These are phyloP conservation scores for Sporormia fimetaria DNA, from an alignment of 495 filamentous ascomycete genomes.

Conservation along the genomic window DNA sequence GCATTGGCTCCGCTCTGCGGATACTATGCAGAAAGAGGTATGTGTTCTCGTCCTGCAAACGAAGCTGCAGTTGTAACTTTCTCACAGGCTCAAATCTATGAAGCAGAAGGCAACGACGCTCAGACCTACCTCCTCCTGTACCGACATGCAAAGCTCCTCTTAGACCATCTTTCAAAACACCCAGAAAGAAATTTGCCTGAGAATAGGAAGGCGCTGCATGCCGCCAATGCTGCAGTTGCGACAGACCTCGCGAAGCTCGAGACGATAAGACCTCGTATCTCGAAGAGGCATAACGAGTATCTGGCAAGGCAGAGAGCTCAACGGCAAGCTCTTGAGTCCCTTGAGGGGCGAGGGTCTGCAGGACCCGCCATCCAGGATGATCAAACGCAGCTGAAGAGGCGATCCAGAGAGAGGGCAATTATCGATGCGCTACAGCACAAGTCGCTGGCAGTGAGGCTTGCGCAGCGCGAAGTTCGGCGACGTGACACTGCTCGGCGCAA, in stretches of 20 bases:
- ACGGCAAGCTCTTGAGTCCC: slow-evolving; percentile 26
- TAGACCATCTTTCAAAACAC: slow-evolving; percentile 34
- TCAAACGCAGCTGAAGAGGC: not conserved
- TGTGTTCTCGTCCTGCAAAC: not conserved
- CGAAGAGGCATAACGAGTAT: slow-evolving; percentile 52
- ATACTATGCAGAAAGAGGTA: slow-evolving; percentile 70
- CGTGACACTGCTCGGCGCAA: slow-evolving; percentile 48
- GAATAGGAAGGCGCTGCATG: slow-evolving; percentile 38
- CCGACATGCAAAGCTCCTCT: slow-evolving; percentile 59
- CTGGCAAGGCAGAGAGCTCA: slow-evolving; percentile 34
- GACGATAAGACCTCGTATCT: slow-evolving; percentile 52
- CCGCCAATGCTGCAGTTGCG: slow-evolving; percentile 44
- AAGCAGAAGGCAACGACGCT: slow-evolving; percentile 71
- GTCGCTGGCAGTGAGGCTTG: slow-evolving; percentile 67
- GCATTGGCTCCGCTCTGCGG: slow-evolving; percentile 73
- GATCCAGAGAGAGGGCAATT: slow-evolving; percentile 10
- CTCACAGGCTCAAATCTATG: slow-evolving; percentile 60
- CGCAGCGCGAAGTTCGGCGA: slow-evolving; percentile 59
- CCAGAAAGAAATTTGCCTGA: slow-evolving; percentile 38
- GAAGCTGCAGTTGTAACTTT: slow-evolving; percentile 1
- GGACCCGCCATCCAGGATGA: slow-evolving; percentile 1
- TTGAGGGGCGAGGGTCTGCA: slow-evolving; percentile 14
- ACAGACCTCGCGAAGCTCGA: slow-evolving; percentile 50
- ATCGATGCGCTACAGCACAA: slow-evolving; percentile 60
- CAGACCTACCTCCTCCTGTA: slow-evolving; percentile 80